Conservation (phyloP, 345 rosid genomes). For the Excoecaria agallocha region DNA sequence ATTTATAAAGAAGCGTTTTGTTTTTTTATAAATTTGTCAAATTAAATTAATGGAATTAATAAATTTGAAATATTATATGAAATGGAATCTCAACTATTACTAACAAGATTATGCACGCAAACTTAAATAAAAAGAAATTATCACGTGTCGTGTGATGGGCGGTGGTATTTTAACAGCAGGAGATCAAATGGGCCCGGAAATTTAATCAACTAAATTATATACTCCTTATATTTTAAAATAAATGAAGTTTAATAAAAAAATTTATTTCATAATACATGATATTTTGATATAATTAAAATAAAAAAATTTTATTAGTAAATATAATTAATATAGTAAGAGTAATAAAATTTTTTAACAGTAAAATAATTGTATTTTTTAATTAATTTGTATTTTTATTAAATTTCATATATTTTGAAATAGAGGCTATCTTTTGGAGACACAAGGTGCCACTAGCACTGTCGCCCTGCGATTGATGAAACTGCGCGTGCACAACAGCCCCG, state of each 20-base stretch:
- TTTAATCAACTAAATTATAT: background rate
- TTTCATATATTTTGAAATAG: too few relatives aligned
- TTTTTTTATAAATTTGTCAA: background rate
- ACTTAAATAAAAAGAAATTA: background rate
- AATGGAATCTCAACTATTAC: background rate
- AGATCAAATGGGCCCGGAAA: slow-evolving; percentile 7
- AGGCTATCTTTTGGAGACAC: too few relatives aligned
- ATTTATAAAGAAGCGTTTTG: background rate
- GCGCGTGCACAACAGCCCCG: background rate
- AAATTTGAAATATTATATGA: background rate
- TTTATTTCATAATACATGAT: too few relatives aligned
- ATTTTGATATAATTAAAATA: too few relatives aligned
- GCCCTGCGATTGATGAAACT: background rate
- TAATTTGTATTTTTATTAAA: too few relatives aligned
- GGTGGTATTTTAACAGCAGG: slow-evolving; percentile 29
- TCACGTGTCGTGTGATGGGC: slow-evolving; percentile 35
- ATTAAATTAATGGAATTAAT: background rate
- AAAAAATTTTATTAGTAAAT: too few relatives aligned
- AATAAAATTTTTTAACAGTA: too few relatives aligned
- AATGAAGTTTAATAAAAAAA: too few relatives aligned
- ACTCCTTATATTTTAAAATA: too few relatives aligned
- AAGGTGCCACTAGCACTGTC: slow-evolving; percentile 16
- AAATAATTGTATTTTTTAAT: too few relatives aligned
- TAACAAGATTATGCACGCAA: background rate
- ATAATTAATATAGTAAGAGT: too few relatives aligned